Percentiles rank a stretch among this genome's conserved stretches.
Conservation (phyloP, 2,329 filamentous ascomycete genomes). For the Phaeosphaeria sp. region DNA sequence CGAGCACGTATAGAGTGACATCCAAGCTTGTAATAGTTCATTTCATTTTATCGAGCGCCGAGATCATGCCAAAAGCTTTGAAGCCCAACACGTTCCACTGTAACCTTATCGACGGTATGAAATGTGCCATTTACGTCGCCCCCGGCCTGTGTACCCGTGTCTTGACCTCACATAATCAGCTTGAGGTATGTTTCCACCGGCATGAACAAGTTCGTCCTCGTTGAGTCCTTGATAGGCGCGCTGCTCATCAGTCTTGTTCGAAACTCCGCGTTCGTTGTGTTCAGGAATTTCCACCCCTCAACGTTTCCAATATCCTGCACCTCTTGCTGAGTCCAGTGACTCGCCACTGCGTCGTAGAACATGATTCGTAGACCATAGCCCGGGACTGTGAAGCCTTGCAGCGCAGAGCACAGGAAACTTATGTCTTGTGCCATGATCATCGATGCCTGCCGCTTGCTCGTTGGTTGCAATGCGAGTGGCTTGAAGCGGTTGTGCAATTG, state of each 20-base stretch:
- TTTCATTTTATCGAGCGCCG: not conserved
- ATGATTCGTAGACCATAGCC: slow-evolving; percentile 10
- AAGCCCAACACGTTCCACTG: too few relatives aligned
- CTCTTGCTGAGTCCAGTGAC: slow-evolving; percentile 10
- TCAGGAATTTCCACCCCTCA: not conserved
- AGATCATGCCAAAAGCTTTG: too few relatives aligned
- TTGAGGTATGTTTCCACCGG: not conserved
- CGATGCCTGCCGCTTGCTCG: not conserved
- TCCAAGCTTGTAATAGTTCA: not conserved
- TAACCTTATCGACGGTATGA: not conserved
- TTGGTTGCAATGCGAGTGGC: slow-evolving; percentile 4
- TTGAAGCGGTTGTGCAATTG: slow-evolving; percentile 11
- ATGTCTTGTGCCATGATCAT: not conserved
- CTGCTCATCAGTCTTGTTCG: not conserved
- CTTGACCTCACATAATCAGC: not conserved
- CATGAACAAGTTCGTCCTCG: not conserved
- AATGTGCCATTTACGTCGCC: not conserved
- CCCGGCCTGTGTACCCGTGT: not conserved
- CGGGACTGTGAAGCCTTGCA: not conserved
- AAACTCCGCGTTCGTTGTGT: not conserved
- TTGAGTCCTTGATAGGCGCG: not conserved
- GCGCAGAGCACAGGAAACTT: not conserved
- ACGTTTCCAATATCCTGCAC: not conserved
- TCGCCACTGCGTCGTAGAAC: slow-evolving; percentile 24
- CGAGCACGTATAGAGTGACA: not conserved